phyloP scores from a whole-genome alignment of 73 alveolate species.

The Diophrys sp. region DNA sequence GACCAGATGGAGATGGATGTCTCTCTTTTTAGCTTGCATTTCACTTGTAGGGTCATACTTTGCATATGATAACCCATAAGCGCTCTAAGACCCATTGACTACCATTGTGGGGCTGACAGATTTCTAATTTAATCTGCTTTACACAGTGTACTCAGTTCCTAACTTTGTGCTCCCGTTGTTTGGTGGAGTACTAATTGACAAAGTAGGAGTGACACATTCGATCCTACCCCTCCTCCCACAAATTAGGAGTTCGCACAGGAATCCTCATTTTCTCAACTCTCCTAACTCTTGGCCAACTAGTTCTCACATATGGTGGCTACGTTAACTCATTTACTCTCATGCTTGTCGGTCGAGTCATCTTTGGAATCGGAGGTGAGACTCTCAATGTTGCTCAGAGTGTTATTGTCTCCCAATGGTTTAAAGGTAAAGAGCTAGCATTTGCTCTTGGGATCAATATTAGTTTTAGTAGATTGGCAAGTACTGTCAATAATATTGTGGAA shows the following conservation, averaged over 20 bases:
- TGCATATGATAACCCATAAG: conserved; percentile 20
- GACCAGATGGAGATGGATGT: conserved; percentile 9
- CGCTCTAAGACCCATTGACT: neutral
- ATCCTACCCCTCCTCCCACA: neutral
- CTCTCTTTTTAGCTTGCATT: neutral
- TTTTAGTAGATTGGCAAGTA: neutral
- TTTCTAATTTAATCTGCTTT: conserved; percentile 58
- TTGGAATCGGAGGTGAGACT: conserved; percentile 51
- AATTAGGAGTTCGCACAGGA: neutral
- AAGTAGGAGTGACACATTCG: conserved; percentile 8
- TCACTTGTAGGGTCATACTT: conserved; percentile 14
- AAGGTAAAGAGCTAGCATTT: conserved; percentile 44
- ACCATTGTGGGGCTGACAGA: neutral
- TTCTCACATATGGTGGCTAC: conserved; percentile 74
- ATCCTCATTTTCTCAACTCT: neutral
- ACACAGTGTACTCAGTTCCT: conserved; percentile 85
- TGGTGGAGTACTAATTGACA: conserved; percentile 75
- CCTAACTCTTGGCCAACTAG: conserved; percentile 66
- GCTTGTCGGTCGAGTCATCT: conserved; percentile 53
- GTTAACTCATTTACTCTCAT: conserved; percentile 2
- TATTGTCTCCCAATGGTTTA: conserved; percentile 52
- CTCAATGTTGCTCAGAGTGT: conserved; percentile 27
- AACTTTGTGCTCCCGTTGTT: conserved; percentile 80
- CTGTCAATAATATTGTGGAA: neutral
- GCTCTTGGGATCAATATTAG: conserved; percentile 8